Evolutionary conservation across 805 yeast genomes (phyloP).

Genomic region (Lipomyces mesembrius): DNA sequence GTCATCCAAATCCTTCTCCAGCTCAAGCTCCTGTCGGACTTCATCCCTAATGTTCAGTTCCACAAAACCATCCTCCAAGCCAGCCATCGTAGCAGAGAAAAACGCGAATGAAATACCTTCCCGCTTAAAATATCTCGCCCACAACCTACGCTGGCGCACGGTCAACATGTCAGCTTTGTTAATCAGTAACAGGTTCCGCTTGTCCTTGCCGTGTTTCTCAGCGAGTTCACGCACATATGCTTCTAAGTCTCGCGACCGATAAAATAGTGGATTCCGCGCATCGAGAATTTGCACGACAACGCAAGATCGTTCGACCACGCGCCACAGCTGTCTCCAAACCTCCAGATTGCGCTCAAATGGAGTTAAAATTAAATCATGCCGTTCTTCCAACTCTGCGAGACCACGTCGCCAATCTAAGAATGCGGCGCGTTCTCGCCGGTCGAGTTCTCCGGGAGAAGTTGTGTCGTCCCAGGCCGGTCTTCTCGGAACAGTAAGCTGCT

Average conservation of each 20-base stretch:
- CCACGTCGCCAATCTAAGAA: constrained; percentile 94
- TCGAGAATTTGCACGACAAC: constrained; percentile 96
- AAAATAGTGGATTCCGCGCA: constrained; percentile 90
- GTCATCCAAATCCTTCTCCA: constrained; percentile 24
- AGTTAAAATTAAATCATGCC: constrained; percentile 81
- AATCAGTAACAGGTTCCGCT: constrained; percentile 79
- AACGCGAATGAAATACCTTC: constrained; percentile 81
- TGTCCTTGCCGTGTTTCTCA: constrained; percentile 47
- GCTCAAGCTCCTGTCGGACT: constrained; percentile 42
- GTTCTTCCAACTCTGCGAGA: constrained; percentile 82
- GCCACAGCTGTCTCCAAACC: constrained; percentile 98
- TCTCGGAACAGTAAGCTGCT: constrained; percentile 83
- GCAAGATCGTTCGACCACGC: constrained; percentile 95
- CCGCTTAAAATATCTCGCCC: constrained; percentile 83
- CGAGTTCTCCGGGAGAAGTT: constrained; percentile 76
- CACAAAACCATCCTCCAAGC: constrained; percentile 30
- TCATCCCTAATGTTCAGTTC: constrained; percentile 38
- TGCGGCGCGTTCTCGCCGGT: constrained; percentile 84
- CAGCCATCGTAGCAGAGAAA: constrained; percentile 86
- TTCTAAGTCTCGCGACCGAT: constrained; percentile 87
- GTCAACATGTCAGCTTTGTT: constrained; percentile 92
- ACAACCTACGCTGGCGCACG: constrained; percentile 70
- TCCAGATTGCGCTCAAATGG: constrained; percentile 97
- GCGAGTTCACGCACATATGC: constrained; percentile 77
- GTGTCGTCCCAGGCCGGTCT: constrained; percentile 83